phyloP scores from a whole-genome alignment of 2,329 filamentous ascomycete species.

The Claviceps maximensis region DNA sequence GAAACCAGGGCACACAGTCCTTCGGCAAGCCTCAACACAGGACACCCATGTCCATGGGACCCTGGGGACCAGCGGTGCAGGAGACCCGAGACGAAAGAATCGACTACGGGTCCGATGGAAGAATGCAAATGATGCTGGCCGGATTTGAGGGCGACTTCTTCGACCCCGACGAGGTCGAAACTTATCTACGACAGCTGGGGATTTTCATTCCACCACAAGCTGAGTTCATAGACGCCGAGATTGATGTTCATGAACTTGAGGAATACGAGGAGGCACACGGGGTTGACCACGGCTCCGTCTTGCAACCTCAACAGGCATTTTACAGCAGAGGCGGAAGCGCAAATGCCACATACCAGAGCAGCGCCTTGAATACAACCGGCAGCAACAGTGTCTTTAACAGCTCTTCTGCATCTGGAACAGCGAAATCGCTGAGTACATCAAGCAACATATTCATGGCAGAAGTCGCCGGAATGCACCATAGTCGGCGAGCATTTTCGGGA shows the following conservation, averaged over 20 bases:
- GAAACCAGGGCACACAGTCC: constrained; percentile 24
- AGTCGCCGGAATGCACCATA: not conserved
- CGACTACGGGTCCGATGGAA: constrained; percentile 17
- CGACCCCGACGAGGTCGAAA: constrained; percentile 63
- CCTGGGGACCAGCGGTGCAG: constrained; percentile 29
- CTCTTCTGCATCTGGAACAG: not conserved
- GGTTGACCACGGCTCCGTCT: not conserved
- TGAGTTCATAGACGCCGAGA: constrained; percentile 46
- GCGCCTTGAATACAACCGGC: constrained; percentile 1
- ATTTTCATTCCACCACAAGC: constrained; percentile 47
- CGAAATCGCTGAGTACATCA: not conserved
- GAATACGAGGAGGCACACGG: not conserved
- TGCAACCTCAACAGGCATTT: not conserved
- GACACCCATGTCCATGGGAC: constrained; percentile 29
- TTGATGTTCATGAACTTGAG: constrained; percentile 31
- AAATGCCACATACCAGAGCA: constrained; percentile 3
- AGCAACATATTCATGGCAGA: not conserved
- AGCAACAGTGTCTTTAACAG: constrained; percentile 5
- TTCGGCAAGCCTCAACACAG: constrained; percentile 11
- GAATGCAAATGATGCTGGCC: constrained; percentile 39
- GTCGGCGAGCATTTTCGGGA: not conserved
- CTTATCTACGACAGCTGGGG: constrained; percentile 52
- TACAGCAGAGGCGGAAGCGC: not conserved
- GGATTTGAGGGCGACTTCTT: constrained; percentile 65
- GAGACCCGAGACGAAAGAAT: constrained; percentile 29